phyloP scores from a whole-genome alignment of 352 stramenopile genomes.

The Aphanomyces astaci region DNA sequence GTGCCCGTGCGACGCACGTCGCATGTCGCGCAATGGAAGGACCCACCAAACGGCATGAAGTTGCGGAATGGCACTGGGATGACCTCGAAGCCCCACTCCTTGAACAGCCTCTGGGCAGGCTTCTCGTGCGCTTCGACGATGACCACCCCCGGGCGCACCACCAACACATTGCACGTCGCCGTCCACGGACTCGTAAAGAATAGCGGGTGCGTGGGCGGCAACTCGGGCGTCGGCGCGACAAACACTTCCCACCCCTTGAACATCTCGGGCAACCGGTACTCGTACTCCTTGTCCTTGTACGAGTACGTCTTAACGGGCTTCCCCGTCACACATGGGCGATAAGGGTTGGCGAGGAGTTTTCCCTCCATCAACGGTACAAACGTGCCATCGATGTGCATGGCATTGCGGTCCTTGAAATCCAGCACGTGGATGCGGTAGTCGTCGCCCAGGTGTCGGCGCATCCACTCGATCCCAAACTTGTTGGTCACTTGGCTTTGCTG shows the following conservation, averaged over 20 bases:
- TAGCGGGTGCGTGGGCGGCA: conserved; percentile 67
- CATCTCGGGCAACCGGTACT: conserved; percentile 84
- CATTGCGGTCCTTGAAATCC: conserved; percentile 86
- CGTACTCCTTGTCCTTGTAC: conserved; percentile 83
- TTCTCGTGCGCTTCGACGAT: conserved; percentile 83
- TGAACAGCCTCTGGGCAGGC: conserved; percentile 67
- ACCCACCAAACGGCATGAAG: conserved; percentile 86
- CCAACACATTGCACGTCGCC: conserved; percentile 84
- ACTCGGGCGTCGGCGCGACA: conserved; percentile 72
- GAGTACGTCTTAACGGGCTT: conserved; percentile 77
- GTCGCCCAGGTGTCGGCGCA: conserved; percentile 76
- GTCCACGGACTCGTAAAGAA: conserved; percentile 89
- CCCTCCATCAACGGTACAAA: conserved; percentile 81
- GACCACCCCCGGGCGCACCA: conserved; percentile 70
- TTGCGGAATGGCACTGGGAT: conserved; percentile 85
- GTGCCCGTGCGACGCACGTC: conserved; percentile 74
- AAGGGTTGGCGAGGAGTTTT: conserved; percentile 83
- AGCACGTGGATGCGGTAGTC: conserved; percentile 83
- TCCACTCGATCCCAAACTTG: conserved; percentile 86
- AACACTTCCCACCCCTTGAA: conserved; percentile 89
- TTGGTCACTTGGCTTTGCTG: conserved; percentile 88
- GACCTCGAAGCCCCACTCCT: conserved; percentile 84
- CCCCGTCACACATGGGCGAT: conserved; percentile 80
- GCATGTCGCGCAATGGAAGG: conserved; percentile 84
- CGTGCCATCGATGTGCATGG: conserved; percentile 88